A percentile compares a stretch with the other conserved stretches of the same genome.
Conservation (phyloP, 108 stramenopile genomes). For the Fistulifera pelliculosa region DNA sequence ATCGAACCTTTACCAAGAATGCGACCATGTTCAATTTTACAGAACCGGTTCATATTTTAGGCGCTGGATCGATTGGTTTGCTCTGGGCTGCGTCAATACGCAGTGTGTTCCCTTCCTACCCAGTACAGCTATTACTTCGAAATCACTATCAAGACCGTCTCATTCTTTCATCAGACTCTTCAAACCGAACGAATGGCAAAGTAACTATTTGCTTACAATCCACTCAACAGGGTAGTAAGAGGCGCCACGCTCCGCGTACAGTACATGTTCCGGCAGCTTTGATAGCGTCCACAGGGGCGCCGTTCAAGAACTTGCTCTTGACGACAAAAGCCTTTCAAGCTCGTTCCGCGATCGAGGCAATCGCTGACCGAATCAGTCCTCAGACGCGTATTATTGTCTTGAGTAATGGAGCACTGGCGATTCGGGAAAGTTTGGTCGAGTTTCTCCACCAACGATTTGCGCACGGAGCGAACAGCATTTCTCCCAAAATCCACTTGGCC, state of each 20-base stretch:
- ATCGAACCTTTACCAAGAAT: conserved; percentile 50
- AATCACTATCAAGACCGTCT: conserved; percentile 5
- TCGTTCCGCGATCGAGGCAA: conserved; percentile 20
- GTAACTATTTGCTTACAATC: conserved; percentile 13
- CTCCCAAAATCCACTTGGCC: conserved; percentile 16
- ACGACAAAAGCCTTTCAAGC: conserved; percentile 48
- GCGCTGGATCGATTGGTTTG: conserved; percentile 39
- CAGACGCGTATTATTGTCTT: conserved; percentile 20
- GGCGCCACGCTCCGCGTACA: not conserved
- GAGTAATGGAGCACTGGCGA: conserved; percentile 47
- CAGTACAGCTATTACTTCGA: conserved; percentile 25
- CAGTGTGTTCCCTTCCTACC: conserved; percentile 30
- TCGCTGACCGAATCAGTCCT: conserved; percentile 13
- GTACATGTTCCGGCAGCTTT: conserved; percentile 16
- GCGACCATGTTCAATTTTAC: conserved; percentile 50
- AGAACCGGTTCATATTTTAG: conserved; percentile 39
- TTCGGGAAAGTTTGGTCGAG: conserved; percentile 25
- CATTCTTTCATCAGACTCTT: not conserved
- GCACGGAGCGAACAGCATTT: too few species aligned
- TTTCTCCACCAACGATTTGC: too few species aligned
- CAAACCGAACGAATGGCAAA: not conserved
- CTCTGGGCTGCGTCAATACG: conserved; percentile 34
- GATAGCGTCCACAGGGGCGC: conserved; percentile 2
- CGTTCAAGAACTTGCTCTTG: conserved; percentile 30
- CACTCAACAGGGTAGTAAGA: too few species aligned